Conservation (phyloP, 2,329 filamentous ascomycete species). For the Rhynchosporium graminicola region DNA sequence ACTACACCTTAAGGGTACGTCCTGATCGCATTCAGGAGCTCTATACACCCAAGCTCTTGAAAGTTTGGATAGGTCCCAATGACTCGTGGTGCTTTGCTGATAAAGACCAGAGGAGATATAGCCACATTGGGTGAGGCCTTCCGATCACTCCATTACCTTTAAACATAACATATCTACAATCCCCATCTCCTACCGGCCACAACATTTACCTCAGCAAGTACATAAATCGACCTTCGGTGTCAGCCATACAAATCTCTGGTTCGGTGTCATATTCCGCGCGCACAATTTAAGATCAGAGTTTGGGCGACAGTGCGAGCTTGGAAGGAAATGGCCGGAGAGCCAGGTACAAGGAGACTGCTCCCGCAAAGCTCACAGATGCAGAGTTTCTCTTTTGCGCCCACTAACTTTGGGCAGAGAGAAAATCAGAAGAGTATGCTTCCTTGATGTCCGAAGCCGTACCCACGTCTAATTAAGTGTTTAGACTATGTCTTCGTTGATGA, state of each 20-base stretch:
- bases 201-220: neutral
- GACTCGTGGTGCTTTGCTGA: constrained; percentile 35
- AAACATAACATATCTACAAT: constrained; percentile 30
- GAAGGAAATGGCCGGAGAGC: constrained; percentile 61
- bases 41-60: constrained; percentile 27
- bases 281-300: neutral
- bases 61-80: constrained; percentile 28
- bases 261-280: constrained; percentile 4
- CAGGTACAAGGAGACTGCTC: constrained; percentile 60
- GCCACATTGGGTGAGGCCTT: constrained; percentile 25
- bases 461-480: constrained; percentile 46
- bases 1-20: constrained; percentile 31
- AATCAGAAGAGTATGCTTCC: constrained; percentile 76
- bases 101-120: constrained; percentile 29
- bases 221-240: constrained; percentile 7
- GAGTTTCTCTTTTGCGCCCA: constrained; percentile 74
- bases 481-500: constrained; percentile 99
- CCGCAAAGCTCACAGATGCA: constrained; percentile 71
- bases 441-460: neutral
- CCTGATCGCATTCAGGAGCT: constrained; percentile 34
- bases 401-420: constrained; percentile 64
- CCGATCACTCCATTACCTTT: constrained; percentile 29
- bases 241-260: too few relatives aligned
- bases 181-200: constrained; percentile 25
- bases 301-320: constrained; percentile 12